phyloP scores from a whole-genome alignment of 2,329 filamentous ascomycete genomes.

The Diaporthe helianthi region DNA sequence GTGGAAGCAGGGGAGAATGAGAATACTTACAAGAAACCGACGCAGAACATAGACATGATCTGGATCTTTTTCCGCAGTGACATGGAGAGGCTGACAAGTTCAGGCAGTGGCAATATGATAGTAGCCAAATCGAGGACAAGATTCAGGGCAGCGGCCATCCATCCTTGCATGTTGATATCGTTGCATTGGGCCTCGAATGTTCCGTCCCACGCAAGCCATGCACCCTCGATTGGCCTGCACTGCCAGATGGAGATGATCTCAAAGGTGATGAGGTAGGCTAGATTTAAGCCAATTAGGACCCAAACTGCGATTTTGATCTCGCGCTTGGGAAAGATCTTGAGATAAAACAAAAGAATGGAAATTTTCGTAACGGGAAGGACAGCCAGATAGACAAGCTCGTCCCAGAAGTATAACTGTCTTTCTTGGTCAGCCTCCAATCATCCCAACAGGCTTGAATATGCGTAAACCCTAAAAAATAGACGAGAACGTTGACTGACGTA shows the following conservation, averaged over 20 bases:
- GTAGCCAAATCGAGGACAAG: slow-evolving; percentile 43
- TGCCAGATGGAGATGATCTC: slow-evolving; percentile 42
- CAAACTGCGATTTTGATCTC: slow-evolving; percentile 40
- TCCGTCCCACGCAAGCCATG: slow-evolving; percentile 45
- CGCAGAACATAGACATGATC: slow-evolving; percentile 46
- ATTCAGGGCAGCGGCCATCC: slow-evolving; percentile 43
- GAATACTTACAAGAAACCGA: slow-evolving; percentile 43
- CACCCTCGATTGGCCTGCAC: slow-evolving; percentile 42
- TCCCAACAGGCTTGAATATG: neutral
- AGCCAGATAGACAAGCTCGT: slow-evolving; percentile 43
- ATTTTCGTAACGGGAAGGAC: slow-evolving; percentile 44
- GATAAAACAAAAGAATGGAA: slow-evolving; percentile 48
- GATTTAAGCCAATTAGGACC: slow-evolving; percentile 42
- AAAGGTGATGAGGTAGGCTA: slow-evolving; percentile 39
- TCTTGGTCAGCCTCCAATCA: neutral
- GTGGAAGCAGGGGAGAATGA: no score
- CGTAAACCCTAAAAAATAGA: neutral
- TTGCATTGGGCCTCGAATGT: slow-evolving; percentile 43
- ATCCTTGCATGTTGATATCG: slow-evolving; percentile 43
- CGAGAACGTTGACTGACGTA: slow-evolving; percentile 38
- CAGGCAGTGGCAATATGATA: slow-evolving; percentile 43
- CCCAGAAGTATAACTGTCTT: slow-evolving; percentile 41
- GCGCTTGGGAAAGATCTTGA: slow-evolving; percentile 44
- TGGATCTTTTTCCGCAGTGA: slow-evolving; percentile 44
- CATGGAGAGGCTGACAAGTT: slow-evolving; percentile 41